These are phyloP conservation scores for Allium cepa DNA, from an alignment of 106 monocot genomes.

Conservation along the genomic window DNA sequence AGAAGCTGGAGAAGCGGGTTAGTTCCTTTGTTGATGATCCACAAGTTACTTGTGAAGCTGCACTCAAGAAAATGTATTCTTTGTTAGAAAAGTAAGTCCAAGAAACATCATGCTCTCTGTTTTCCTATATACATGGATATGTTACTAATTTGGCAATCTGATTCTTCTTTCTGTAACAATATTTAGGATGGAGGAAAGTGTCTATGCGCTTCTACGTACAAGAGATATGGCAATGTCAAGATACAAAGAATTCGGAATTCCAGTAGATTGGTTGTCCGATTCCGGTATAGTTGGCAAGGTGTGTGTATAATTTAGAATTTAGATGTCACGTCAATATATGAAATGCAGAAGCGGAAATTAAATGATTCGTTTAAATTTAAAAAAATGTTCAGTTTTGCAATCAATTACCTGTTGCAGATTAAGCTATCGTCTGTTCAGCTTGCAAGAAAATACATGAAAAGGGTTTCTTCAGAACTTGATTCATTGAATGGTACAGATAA, in stretches of 20 bases:
- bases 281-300: conserved; percentile 89
- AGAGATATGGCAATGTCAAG: conserved; percentile 84
- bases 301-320: not conserved
- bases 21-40: conserved; percentile 65
- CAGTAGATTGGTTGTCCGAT: conserved; percentile 79
- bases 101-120: not conserved
- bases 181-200: conserved; percentile 81
- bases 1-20: conserved; percentile 67
- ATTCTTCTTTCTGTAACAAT: not conserved
- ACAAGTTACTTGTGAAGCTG: conserved; percentile 61
- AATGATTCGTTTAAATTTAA: not conserved
- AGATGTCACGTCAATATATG: not conserved
- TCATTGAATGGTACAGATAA: conserved; percentile 61
- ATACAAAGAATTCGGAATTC: conserved; percentile 81
- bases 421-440: conserved; percentile 90
- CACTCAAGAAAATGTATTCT: conserved; percentile 92
- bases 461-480: conserved; percentile 82
- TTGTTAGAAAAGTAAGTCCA: conserved; percentile 82
- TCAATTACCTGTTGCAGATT: conserved; percentile 35
- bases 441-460: conserved; percentile 93
- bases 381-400: not conserved
- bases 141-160: too few species aligned
- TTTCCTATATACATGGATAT: too few species aligned
- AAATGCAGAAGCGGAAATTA: not conserved
- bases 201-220: conserved; percentile 82